A percentile compares a stretch with the other conserved stretches of the same genome.
phyloP scores from a whole-genome alignment of 257 asterid species.

The Solanum dulcamara region DNA sequence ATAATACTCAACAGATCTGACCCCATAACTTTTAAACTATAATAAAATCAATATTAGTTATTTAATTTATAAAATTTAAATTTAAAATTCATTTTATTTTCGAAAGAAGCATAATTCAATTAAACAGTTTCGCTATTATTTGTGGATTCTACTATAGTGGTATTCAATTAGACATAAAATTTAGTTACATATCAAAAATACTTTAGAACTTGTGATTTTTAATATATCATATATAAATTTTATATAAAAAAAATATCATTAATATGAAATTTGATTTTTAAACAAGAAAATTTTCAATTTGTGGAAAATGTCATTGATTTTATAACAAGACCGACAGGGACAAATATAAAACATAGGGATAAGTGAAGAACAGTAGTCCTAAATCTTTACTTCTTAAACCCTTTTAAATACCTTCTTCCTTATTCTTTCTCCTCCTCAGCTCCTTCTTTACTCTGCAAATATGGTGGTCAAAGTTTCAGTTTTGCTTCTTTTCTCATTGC shows the following conservation, averaged over 20 bases:
- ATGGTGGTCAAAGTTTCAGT: conserved; percentile 29
- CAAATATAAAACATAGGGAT: neutral
- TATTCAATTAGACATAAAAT: neutral
- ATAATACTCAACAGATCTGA: neutral
- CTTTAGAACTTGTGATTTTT: neutral
- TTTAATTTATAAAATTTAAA: too few relatives aligned
- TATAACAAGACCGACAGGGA: neutral
- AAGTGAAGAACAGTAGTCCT: neutral
- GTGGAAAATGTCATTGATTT: neutral
- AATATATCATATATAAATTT: neutral
- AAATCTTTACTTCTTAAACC: neutral
- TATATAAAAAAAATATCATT: neutral
- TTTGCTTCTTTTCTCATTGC: conserved; percentile 22
- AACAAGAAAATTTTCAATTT: neutral
- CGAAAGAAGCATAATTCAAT: too few relatives aligned
- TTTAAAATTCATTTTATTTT: too few relatives aligned
- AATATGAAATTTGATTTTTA: neutral
- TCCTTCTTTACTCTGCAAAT: neutral
- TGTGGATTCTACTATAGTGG: neutral
- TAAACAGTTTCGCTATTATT: neutral
- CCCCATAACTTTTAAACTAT: too few relatives aligned
- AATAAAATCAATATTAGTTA: too few relatives aligned
- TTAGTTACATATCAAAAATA: too few relatives aligned
- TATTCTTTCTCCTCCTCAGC: neutral
- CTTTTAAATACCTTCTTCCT: neutral